Evolutionary conservation across 441 rosid species (phyloP).

Genomic region (Croton laevigatus): DNA sequence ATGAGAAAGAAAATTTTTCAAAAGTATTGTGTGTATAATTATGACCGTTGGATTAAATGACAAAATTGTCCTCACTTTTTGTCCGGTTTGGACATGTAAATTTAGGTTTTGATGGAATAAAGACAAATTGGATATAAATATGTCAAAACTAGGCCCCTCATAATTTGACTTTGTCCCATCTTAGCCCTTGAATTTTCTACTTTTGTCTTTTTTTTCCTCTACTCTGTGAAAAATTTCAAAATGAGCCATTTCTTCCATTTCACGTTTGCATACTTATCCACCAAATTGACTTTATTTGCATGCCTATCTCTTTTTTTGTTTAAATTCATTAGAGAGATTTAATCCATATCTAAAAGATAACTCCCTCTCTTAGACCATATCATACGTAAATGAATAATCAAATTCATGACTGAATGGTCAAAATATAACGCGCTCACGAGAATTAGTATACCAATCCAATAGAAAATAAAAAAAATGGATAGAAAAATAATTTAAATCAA

Average conservation of each 20-base stretch:
- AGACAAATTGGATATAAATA: neutral
- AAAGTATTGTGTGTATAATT: slow-evolving; percentile 18
- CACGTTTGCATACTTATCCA: neutral
- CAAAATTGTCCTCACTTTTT: slow-evolving; percentile 34
- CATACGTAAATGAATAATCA: no score
- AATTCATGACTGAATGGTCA: no score
- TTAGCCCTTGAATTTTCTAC: neutral
- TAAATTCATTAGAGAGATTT: no score
- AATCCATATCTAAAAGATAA: no score
- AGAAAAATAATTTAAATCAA: no score
- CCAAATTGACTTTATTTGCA: neutral
- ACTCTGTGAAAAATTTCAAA: neutral
- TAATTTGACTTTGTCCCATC: neutral
- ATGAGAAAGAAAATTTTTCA: slow-evolving; percentile 21
- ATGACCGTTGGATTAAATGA: slow-evolving; percentile 40
- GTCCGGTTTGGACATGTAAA: neutral
- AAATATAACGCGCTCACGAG: no score
- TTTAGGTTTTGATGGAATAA: neutral
- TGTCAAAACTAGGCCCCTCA: neutral
- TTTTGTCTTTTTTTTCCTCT: neutral
- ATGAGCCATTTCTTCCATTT: neutral
- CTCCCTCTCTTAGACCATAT: no score
- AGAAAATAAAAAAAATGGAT: no score
- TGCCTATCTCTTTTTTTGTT: no score
- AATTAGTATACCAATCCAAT: no score